Evolutionary conservation across 2,329 filamentous ascomycete genomes (phyloP).

Genomic region (Phialophora macrospora): DNA sequence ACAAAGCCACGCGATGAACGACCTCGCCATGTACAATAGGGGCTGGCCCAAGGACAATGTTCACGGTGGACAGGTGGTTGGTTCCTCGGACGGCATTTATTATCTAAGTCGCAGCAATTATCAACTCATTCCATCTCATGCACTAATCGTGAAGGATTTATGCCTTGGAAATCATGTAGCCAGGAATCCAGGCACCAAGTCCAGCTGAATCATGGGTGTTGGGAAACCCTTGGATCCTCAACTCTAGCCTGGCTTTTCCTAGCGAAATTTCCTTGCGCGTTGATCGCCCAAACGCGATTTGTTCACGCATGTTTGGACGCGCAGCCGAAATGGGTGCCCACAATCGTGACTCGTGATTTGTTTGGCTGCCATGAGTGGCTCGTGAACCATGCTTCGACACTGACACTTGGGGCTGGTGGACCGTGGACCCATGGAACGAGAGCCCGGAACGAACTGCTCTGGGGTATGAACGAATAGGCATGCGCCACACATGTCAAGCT

Average conservation of each 20-base stretch:
- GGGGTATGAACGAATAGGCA: constrained; percentile 13
- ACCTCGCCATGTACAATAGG: not conserved
- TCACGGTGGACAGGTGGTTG: not conserved
- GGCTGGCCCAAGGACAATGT: not conserved
- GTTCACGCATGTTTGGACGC: constrained; percentile 10
- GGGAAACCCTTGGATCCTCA: constrained; percentile 6
- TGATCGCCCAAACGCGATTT: constrained; percentile 17
- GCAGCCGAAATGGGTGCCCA: constrained; percentile 13
- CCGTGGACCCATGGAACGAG: not conserved
- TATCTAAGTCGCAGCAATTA: not conserved
- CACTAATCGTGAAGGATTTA: not conserved
- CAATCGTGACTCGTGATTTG: constrained; percentile 17
- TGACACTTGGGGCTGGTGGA: constrained; percentile 5
- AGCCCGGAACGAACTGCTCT: constrained; percentile 13
- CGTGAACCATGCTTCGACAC: constrained; percentile 8
- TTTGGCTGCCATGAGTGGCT: constrained; percentile 10
- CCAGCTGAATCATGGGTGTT: not conserved
- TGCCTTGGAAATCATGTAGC: not conserved
- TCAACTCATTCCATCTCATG: not conserved
- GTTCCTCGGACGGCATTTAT: not conserved
- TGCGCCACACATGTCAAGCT: constrained; percentile 11
- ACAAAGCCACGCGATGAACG: not conserved
- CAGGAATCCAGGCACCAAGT: constrained; percentile 4
- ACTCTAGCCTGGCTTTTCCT: constrained; percentile 8
- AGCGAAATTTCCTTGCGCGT: constrained; percentile 21